phyloP scores from a whole-genome alignment of 2,329 filamentous ascomycete species.

The Penicillium sp. region DNA sequence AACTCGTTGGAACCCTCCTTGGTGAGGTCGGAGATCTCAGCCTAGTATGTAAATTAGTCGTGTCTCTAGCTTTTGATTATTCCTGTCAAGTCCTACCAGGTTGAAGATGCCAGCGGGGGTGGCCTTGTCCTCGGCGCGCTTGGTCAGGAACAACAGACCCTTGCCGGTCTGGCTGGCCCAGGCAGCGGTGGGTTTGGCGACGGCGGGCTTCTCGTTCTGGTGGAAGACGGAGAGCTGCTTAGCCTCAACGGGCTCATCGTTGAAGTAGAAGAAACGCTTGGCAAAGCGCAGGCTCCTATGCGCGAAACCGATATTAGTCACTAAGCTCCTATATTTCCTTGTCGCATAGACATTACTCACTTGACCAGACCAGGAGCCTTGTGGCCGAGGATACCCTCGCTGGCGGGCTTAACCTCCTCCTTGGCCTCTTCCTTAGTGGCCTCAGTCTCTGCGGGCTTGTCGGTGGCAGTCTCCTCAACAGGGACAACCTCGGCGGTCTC shows the following conservation, averaged over 20 bases:
- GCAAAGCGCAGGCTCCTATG: conserved; percentile 79
- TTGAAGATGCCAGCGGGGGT: conserved; percentile 79
- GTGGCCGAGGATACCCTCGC: conserved; percentile 83
- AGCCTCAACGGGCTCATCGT: conserved; percentile 68
- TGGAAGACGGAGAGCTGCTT: conserved; percentile 76
- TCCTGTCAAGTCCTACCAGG: conserved; percentile 60
- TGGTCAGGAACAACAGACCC: conserved; percentile 88
- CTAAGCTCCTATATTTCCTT: background rate
- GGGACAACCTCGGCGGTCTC: conserved; percentile 13
- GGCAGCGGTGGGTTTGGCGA: conserved; percentile 75
- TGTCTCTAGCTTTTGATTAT: background rate
- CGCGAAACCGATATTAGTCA: conserved; percentile 22
- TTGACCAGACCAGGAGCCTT: conserved; percentile 88
- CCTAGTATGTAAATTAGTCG: conserved; percentile 46
- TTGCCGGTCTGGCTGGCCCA: conserved; percentile 95
- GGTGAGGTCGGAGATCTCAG: conserved; percentile 69
- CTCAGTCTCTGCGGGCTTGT: conserved; percentile 13
- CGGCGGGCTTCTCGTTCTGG: conserved; percentile 80
- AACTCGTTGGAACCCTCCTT: conserved; percentile 79
- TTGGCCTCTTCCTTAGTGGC: conserved; percentile 15
- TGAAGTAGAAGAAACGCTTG: conserved; percentile 93
- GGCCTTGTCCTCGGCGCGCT: conserved; percentile 78
- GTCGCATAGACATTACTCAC: conserved; percentile 55
- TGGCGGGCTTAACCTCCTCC: conserved; percentile 64
- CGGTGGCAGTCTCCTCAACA: conserved; percentile 13